phyloP scores from a whole-genome alignment of 805 yeast genomes.

The Metschnikowia reukaufii region DNA sequence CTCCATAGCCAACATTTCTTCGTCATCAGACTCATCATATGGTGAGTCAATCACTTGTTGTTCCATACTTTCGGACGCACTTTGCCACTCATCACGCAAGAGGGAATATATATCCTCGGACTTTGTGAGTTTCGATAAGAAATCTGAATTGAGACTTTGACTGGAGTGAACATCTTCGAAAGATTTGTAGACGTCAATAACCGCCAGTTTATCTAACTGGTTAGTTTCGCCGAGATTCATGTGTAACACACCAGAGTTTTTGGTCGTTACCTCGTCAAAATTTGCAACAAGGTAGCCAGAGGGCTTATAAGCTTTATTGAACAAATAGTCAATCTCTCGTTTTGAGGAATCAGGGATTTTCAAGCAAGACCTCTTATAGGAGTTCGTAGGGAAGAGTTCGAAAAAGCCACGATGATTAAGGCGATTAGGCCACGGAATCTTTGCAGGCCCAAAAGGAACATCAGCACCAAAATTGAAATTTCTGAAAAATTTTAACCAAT shows the following conservation, averaged over 20 bases:
- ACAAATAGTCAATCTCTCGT: conserved; percentile 23
- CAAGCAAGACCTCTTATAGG: conserved; percentile 32
- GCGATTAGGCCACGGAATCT: conserved; percentile 36
- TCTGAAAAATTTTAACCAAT: conserved; percentile 32
- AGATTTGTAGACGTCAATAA: conserved; percentile 30
- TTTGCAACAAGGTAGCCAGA: conserved; percentile 31
- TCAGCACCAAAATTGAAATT: conserved; percentile 25
- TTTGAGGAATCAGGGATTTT: conserved; percentile 16
- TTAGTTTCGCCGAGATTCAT: conserved; percentile 9
- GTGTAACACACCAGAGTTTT: conserved; percentile 35
- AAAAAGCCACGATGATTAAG: conserved; percentile 38
- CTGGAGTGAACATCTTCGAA: conserved; percentile 34
- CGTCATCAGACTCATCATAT: conserved; percentile 10
- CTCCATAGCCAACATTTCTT: neutral
- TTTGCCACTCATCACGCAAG: conserved; percentile 10
- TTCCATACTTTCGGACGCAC: neutral
- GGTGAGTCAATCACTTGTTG: neutral
- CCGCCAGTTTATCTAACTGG: conserved; percentile 11
- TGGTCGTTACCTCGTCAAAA: conserved; percentile 27
- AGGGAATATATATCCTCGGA: conserved; percentile 1
- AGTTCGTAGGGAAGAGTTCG: conserved; percentile 27
- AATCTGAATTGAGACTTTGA: conserved; percentile 11
- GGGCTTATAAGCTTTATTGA: conserved; percentile 15
- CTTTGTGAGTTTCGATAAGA: conserved; percentile 4
- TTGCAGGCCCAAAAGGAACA: conserved; percentile 21